phyloP scores from a whole-genome alignment of 1,284 basidiomycete species.

The Dichomitus squalens region DNA sequence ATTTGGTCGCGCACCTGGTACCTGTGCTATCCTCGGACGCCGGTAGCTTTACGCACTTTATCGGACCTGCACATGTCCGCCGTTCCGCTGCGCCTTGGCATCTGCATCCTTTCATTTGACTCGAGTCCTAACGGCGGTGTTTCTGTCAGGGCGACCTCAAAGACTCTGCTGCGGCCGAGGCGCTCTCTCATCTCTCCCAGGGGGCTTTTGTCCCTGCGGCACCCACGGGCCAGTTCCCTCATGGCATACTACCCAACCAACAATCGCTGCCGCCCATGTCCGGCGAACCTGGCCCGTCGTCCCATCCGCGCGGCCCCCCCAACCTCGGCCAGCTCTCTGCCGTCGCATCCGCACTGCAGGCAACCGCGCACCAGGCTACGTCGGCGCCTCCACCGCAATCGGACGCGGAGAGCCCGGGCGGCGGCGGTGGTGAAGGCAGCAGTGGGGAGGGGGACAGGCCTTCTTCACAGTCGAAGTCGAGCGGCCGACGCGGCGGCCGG shows the following conservation, averaged over 20 bases:
- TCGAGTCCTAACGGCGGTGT: slow-evolving; percentile 25
- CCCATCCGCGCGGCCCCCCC: slow-evolving; percentile 71
- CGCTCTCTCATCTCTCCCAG: slow-evolving; percentile 61
- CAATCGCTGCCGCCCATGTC: slow-evolving; percentile 32
- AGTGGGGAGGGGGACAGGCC: slow-evolving; percentile 20
- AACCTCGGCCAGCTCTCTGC: slow-evolving; percentile 61
- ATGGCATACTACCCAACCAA: slow-evolving; percentile 16
- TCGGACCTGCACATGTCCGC: background rate
- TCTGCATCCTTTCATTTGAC: slow-evolving; percentile 11
- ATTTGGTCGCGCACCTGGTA: slow-evolving; percentile 2
- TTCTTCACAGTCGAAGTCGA: slow-evolving; percentile 1
- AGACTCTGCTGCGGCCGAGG: slow-evolving; percentile 64
- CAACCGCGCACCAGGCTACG: slow-evolving; percentile 7
- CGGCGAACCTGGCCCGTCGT: slow-evolving; percentile 71
- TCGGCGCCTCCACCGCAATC: background rate
- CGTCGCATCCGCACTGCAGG: slow-evolving; percentile 40
- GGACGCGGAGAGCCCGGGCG: background rate
- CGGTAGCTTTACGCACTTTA: slow-evolving; percentile 5
- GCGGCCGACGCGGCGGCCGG: slow-evolving; percentile 39
- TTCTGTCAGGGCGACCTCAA: slow-evolving; percentile 47
- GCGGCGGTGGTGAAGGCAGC: background rate
- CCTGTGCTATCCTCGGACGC: slow-evolving; percentile 14
- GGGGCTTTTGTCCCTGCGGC: slow-evolving; percentile 32
- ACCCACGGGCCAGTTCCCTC: slow-evolving; percentile 20
- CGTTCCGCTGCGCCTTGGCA: slow-evolving; percentile 3